Base-by-base conservation (phyloP, 148 eudicot genomes). In the Suaeda aralocaspica region DNA sequence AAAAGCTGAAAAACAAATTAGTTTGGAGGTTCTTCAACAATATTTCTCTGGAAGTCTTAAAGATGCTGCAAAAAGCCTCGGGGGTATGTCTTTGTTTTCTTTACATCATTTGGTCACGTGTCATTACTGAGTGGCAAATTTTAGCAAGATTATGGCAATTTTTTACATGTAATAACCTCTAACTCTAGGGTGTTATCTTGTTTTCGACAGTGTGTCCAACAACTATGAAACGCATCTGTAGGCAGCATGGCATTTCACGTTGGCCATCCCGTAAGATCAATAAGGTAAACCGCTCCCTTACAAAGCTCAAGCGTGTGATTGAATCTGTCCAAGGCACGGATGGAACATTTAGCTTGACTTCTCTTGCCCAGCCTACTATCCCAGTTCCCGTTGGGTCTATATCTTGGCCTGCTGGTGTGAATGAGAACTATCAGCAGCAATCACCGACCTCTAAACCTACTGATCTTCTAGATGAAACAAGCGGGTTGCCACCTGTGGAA, bases 311-410 rank as follows among this genome's bases (percentile, higher is more conserved):
- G 88, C 89, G 82, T 58, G 94, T 85, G 67, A 93, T 93, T 9
- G 92, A 93, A 82, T 93, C 98, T n/a, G 98, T 90, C n/a, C 95
- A 85, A 79, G 98, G 94, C 53, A 79, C 85, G 55, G 95, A 90
- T 72, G 88, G 90, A 59, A 64, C 94, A 58, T 86, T 90, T 71
- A 80, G 79, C 78, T 77, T 85, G 80, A 82, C 89, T 72, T 79
- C 91, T 22, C 66, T 91, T 14, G 83, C 83, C 62, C 72, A 84
- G 36, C 84, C 77, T 67, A 76, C 87, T 36, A 68, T 75, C 52
- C 91, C 94, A 14, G 87, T 82, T 45, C 66, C 78, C 67, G 88
- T 77, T 55, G 83, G 85, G 49, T 74, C 84, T 39, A 64, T 81
- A 66, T 71, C 87, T 51, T 86, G 91, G 91, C 82, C 94, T 77